Conservation (phyloP, 345 rosid species). For the Turritis glabra region DNA sequence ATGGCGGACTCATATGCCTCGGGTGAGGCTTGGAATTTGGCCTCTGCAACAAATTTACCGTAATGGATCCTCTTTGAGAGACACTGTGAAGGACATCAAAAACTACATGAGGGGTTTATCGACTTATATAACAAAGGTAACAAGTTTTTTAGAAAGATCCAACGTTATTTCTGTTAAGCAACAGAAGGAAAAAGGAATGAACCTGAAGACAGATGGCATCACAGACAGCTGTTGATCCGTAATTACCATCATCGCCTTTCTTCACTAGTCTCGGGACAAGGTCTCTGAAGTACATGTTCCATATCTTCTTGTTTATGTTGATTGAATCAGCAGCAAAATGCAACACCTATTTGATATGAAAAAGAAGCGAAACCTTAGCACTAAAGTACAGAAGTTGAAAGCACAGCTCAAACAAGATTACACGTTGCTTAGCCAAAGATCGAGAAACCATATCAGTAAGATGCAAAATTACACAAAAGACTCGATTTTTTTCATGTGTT, state of each 20-base stretch:
- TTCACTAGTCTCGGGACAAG: slow-evolving; percentile 74
- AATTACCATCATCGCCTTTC: slow-evolving; percentile 89
- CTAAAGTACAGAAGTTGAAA: neutral
- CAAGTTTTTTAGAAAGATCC: neutral
- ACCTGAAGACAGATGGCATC: slow-evolving; percentile 92
- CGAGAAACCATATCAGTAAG: neutral
- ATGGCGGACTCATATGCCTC: slow-evolving; percentile 66
- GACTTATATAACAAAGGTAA: neutral
- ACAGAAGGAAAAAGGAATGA: neutral
- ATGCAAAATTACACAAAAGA: neutral
- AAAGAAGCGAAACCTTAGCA: neutral
- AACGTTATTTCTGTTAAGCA: neutral
- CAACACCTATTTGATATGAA: slow-evolving; percentile 53
- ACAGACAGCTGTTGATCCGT: slow-evolving; percentile 92
- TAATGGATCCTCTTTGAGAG: slow-evolving; percentile 94
- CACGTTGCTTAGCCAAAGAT: neutral
- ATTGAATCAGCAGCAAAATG: slow-evolving; percentile 73
- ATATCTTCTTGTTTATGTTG: slow-evolving; percentile 70
- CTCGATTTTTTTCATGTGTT: neutral
- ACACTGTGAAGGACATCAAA: slow-evolving; percentile 47
- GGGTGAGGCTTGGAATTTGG: slow-evolving; percentile 74
- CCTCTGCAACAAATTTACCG: slow-evolving; percentile 94
- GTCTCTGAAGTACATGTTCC: slow-evolving; percentile 87
- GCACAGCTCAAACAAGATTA: slow-evolving; percentile 6
- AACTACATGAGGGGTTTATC: neutral